A percentile compares a stretch with the other conserved stretches of the same genome.
Conservation (phyloP, 1,284 basidiomycete species). For the Chiua sp. region DNA sequence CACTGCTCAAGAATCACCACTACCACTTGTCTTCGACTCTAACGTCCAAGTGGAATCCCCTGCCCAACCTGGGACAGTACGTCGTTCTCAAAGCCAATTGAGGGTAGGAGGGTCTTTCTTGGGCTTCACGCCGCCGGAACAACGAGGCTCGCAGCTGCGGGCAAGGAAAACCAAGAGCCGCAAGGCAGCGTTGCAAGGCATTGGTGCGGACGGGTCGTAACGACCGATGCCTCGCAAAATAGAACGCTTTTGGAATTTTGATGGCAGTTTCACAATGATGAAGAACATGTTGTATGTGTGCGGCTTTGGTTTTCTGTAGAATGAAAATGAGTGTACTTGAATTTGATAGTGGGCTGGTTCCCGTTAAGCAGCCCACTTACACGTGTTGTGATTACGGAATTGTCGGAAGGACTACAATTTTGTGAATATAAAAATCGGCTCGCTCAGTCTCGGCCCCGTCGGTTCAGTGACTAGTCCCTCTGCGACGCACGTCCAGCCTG, state of each 20-base stretch:
- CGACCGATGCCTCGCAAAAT: constrained; percentile 3
- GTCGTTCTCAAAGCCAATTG: not conserved
- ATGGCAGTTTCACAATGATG: constrained; percentile 1
- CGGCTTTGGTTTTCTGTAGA: constrained; percentile 5
- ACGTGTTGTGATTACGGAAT: constrained; percentile 35
- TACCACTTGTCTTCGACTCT: constrained; percentile 58
- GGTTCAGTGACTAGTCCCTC: constrained; percentile 16
- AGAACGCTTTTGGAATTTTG: not conserved
- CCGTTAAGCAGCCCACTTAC: not conserved
- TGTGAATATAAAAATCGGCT: constrained; percentile 29
- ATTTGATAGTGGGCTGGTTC: not conserved
- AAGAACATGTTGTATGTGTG: constrained; percentile 22
- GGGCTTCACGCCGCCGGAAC: constrained; percentile 56
- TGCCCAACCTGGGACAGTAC: constrained; percentile 1
- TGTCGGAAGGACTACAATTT: not conserved
- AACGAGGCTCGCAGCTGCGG: constrained; percentile 40
- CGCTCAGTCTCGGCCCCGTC: not conserved
- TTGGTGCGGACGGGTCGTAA: constrained; percentile 35
- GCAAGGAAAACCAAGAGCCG: constrained; percentile 54
- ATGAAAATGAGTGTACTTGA: not conserved
- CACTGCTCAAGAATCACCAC: constrained; percentile 57
- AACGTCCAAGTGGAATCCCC: constrained; percentile 40
- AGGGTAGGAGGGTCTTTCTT: constrained; percentile 34
- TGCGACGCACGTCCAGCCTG: constrained; percentile 24
- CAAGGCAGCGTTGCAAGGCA: constrained; percentile 51